Evolutionary conservation across 208 protist genomes (phyloP).

Genomic region (Wallacemonas rigidus): DNA sequence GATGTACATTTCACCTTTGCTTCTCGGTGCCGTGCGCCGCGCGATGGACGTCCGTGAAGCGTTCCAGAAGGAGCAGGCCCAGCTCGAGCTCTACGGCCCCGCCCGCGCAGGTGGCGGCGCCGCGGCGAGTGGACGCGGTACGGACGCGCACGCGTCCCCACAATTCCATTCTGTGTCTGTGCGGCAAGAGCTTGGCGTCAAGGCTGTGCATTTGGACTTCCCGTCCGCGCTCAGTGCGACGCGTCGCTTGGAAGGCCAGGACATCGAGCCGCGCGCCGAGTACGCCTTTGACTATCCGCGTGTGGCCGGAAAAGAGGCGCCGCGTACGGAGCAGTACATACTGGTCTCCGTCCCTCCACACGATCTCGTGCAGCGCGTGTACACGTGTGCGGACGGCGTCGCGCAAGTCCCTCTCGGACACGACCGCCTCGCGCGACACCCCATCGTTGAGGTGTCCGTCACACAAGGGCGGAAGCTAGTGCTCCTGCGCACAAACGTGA

Average conservation of each 20-base stretch:
- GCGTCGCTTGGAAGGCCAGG: conserved; percentile 14
- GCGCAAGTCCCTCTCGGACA: conserved; percentile 20
- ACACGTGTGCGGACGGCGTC: conserved; percentile 14
- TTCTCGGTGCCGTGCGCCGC: conserved; percentile 26
- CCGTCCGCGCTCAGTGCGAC: neutral
- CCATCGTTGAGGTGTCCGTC: conserved; percentile 55
- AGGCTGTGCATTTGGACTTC: conserved; percentile 21
- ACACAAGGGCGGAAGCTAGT: conserved; percentile 45
- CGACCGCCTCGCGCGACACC: conserved; percentile 27
- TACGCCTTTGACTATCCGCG: conserved; percentile 72
- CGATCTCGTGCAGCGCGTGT: conserved; percentile 15
- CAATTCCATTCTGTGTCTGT: conserved; percentile 26
- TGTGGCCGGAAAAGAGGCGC: conserved; percentile 55
- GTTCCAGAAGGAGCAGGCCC: conserved; percentile 16
- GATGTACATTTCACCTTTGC: conserved; percentile 36
- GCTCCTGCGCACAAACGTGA: conserved; percentile 44
- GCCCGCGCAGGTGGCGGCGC: neutral
- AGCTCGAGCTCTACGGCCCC: conserved; percentile 14
- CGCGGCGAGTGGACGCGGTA: neutral
- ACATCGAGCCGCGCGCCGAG: conserved; percentile 20
- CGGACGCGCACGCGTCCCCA: neutral
- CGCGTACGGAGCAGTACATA: conserved; percentile 52
- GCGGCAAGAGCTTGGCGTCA: conserved; percentile 31
- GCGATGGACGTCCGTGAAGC: conserved; percentile 24
- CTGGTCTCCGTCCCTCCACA: conserved; percentile 28